Conservation (phyloP, 495 filamentous ascomycete genomes). For the Hypoxylon perforatum region DNA sequence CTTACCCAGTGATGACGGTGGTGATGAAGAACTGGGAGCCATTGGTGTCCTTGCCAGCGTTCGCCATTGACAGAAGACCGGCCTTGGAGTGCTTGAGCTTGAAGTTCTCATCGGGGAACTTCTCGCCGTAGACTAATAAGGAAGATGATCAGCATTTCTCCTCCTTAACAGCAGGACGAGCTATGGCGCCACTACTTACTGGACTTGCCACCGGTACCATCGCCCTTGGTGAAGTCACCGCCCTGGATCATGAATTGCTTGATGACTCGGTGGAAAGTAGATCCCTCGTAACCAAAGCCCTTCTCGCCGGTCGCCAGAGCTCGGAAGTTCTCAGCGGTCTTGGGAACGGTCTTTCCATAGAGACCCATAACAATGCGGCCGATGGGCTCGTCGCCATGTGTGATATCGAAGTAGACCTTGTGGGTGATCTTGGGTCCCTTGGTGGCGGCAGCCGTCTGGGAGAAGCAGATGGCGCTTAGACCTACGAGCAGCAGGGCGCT, state of each 20-base stretch:
- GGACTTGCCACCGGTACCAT: constrained; percentile 97
- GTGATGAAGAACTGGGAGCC: constrained; percentile 99
- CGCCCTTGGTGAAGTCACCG: constrained; percentile 96
- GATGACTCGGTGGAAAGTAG: constrained; percentile 98
- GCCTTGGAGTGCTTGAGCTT: constrained; percentile 86
- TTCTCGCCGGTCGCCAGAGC: constrained; percentile 97
- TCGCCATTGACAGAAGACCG: constrained; percentile 86
- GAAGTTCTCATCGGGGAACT: constrained; percentile 99
- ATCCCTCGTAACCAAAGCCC: constrained; percentile 95
- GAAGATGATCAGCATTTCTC: constrained; percentile 19
- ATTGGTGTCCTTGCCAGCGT: constrained; percentile 97
- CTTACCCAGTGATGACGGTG: constrained; percentile 83
- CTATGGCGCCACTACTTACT: constrained; percentile 56
- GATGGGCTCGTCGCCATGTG: constrained; percentile 85
- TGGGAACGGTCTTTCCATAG: constrained; percentile 98
- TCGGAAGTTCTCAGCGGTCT: constrained; percentile 98
- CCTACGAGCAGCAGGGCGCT: constrained; percentile 80
- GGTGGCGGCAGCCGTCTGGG: constrained; percentile 73
- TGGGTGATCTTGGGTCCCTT: constrained; percentile 97
- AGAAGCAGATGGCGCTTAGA: constrained; percentile 76
- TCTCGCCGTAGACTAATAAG: constrained; percentile 82
- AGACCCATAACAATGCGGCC: constrained; percentile 93
- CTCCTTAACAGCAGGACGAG: constrained; percentile 23
- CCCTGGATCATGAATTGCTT: constrained; percentile 99
- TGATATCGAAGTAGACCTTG: constrained; percentile 97